Evolutionary conservation across 2,329 filamentous ascomycete genomes (phyloP).

Genomic region (Nigrospora sphaerica): DNA sequence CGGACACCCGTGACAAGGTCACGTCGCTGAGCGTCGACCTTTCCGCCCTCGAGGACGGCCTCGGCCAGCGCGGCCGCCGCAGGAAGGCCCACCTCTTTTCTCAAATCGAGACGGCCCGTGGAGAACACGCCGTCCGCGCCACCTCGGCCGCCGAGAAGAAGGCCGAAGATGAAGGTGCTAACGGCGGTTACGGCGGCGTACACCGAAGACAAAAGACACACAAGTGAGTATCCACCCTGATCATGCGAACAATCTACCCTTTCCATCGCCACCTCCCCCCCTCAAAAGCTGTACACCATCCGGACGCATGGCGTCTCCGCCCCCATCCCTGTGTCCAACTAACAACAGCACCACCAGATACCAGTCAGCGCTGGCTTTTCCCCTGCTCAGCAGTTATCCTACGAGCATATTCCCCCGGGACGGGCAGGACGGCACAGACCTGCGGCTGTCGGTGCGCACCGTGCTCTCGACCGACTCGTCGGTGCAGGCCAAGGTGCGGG

Average conservation of each 20-base stretch:
- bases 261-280: neutral
- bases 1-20: neutral
- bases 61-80: slow-evolving; percentile 16
- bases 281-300: no score
- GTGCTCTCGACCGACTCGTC: slow-evolving; percentile 68
- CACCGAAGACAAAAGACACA: slow-evolving; percentile 19
- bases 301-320: no score
- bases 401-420: slow-evolving; percentile 54
- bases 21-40: slow-evolving; percentile 31
- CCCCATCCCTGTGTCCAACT: slow-evolving; percentile 2
- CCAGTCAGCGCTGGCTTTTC: slow-evolving; percentile 55
- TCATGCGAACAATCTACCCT: neutral
- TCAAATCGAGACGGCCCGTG: slow-evolving; percentile 29
- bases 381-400: slow-evolving; percentile 79
- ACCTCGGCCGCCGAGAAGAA: neutral
- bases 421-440: slow-evolving; percentile 24
- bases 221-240: slow-evolving; percentile 13
- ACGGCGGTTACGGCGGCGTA: slow-evolving; percentile 7
- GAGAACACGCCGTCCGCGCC: slow-evolving; percentile 14
- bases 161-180: slow-evolving; percentile 17
- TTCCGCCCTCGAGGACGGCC: slow-evolving; percentile 28
- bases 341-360: slow-evolving; percentile 30
- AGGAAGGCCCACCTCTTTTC: slow-evolving; percentile 32
- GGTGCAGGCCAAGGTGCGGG: slow-evolving; percentile 62
- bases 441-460: slow-evolving; percentile 42